Conservation (phyloP, 768 basidiomycete genomes). For the Russula foetens region DNA sequence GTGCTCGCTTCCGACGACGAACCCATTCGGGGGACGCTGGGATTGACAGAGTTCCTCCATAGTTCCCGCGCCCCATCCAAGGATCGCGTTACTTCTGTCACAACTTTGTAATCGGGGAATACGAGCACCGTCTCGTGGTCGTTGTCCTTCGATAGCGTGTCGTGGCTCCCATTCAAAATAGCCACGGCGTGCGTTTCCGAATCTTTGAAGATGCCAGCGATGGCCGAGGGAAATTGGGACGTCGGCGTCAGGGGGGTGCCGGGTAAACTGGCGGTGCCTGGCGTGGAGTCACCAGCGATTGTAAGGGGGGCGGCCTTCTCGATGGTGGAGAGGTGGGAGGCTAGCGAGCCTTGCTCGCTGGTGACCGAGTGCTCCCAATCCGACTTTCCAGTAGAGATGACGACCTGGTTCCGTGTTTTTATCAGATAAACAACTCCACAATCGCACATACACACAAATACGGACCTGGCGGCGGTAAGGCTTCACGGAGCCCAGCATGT, state of each 20-base stretch:
- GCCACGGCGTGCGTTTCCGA: constrained; percentile 50
- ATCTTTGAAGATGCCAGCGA: constrained; percentile 51
- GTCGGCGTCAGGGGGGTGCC: constrained; percentile 11
- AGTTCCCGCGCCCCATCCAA: constrained; percentile 58
- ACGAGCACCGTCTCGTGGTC: constrained; percentile 74
- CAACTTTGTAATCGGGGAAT: constrained; percentile 86
- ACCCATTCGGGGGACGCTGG: constrained; percentile 43
- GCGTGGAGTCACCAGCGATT: not conserved
- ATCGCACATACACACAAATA: not conserved
- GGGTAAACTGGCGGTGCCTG: constrained; percentile 21
- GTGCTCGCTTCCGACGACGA: constrained; percentile 35
- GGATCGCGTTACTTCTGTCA: constrained; percentile 62
- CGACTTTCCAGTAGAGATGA: constrained; percentile 83
- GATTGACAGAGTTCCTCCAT: constrained; percentile 57
- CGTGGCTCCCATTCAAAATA: constrained; percentile 80
- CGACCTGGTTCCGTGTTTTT: constrained; percentile 38
- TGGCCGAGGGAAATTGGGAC: constrained; percentile 14
- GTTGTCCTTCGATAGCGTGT: constrained; percentile 55
- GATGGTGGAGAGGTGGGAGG: constrained; percentile 40
- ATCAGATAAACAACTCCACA: constrained; percentile 6
- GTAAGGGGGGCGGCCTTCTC: constrained; percentile 16
- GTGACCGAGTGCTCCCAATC: constrained; percentile 86
- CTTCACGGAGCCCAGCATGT: constrained; percentile 81
- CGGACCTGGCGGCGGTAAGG: constrained; percentile 76
- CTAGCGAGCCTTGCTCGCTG: constrained; percentile 60